These are phyloP conservation scores for Plantago major DNA, from an alignment of 257 asterid genomes.

Conservation along the genomic window DNA sequence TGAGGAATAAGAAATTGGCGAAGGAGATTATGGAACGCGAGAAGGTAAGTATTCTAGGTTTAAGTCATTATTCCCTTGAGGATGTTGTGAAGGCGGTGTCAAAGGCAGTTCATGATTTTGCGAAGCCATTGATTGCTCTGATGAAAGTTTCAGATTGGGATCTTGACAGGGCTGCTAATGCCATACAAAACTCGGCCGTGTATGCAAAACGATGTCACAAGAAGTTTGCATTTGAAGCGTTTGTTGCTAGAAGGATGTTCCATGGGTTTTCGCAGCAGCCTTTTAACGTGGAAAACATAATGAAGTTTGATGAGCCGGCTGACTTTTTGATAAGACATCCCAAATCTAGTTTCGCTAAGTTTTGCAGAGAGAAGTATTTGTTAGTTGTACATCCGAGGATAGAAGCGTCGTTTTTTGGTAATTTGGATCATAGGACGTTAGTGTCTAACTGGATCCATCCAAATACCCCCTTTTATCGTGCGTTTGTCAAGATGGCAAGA, in stretches of 20 bases:
- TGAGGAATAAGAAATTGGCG: constrained; percentile 35
- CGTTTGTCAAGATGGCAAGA: constrained; percentile 76
- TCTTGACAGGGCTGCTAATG: constrained; percentile 62
- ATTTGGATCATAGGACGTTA: constrained; percentile 62
- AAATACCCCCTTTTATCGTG: constrained; percentile 54
- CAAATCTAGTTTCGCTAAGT: constrained; percentile 60
- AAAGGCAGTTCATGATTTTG: constrained; percentile 70
- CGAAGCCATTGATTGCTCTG: constrained; percentile 71
- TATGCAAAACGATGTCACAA: constrained; percentile 70
- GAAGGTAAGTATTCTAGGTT: constrained; percentile 28
- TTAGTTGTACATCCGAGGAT: constrained; percentile 58
- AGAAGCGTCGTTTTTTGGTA: constrained; percentile 74
- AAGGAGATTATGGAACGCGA: constrained; percentile 40
- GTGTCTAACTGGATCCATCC: constrained; percentile 67
- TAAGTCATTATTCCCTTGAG: constrained; percentile 37
- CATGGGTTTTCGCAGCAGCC: constrained; percentile 40
- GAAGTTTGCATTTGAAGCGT: constrained; percentile 77
- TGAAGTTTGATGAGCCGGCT: constrained; percentile 54
- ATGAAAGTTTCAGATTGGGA: constrained; percentile 80
- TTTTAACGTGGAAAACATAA: constrained; percentile 25
- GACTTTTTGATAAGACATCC: constrained; percentile 57
- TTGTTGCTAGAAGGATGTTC: constrained; percentile 62
- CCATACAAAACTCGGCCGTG: constrained; percentile 45
- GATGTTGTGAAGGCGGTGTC: constrained; percentile 46
- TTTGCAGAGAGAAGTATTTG: constrained; percentile 64